phyloP scores from a whole-genome alignment of 768 basidiomycete genomes.

The Phaeolepiota aurea region DNA sequence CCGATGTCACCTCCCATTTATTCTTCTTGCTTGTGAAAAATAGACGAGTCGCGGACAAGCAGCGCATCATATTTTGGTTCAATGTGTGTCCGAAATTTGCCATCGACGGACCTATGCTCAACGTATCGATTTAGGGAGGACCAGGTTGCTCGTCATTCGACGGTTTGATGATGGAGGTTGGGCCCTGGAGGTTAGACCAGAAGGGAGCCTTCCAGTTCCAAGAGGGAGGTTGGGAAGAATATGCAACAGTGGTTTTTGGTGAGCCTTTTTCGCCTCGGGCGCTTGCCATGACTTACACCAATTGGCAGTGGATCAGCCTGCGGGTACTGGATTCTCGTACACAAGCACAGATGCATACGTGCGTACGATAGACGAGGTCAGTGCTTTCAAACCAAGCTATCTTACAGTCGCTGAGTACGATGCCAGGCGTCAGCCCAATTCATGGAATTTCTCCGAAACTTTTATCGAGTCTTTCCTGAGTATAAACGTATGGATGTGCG shows the following conservation, averaged over 20 bases:
- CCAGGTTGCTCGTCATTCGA: slow-evolving; percentile 98
- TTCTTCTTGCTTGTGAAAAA: slow-evolving; percentile 91
- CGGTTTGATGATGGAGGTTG: slow-evolving; percentile 97
- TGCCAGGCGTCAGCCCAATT: slow-evolving; percentile 73
- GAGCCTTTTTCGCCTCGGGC: slow-evolving; percentile 16
- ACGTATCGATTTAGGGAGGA: slow-evolving; percentile 54
- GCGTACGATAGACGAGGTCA: slow-evolving; percentile 63
- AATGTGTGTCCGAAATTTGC: slow-evolving; percentile 64
- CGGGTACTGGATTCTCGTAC: slow-evolving; percentile 92
- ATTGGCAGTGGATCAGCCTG: slow-evolving; percentile 87
- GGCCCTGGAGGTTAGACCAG: slow-evolving; percentile 79
- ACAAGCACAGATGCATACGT: slow-evolving; percentile 80
- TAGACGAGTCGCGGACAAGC: slow-evolving; percentile 79
- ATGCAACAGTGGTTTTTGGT: slow-evolving; percentile 90
- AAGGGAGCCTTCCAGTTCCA: slow-evolving; percentile 61
- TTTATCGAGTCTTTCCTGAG: slow-evolving; percentile 90
- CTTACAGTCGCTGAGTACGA: no score
- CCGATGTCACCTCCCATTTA: slow-evolving; percentile 67
- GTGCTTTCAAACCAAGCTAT: no score
- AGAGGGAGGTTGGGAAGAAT: slow-evolving; percentile 97
- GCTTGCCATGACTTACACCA: neutral
- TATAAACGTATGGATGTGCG: slow-evolving; percentile 74
- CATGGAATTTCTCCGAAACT: slow-evolving; percentile 78
- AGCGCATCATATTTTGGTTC: slow-evolving; percentile 93
- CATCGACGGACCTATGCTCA: neutral